Evolutionary conservation across 2,329 filamentous ascomycete species (phyloP).

Genomic region (Aureobasidium pullulans): DNA sequence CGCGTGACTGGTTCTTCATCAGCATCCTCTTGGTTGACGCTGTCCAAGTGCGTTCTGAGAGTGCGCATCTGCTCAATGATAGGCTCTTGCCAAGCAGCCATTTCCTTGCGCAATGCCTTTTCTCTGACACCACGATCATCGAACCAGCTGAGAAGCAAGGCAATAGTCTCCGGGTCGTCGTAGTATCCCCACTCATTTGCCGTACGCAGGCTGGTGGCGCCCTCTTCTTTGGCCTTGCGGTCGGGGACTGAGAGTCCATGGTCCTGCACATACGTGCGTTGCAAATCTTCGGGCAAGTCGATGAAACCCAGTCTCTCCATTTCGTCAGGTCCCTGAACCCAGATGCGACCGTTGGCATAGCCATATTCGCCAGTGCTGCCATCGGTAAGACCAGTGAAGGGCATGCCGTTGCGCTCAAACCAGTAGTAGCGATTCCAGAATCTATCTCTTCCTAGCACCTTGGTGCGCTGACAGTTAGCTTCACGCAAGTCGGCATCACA

Average conservation of each 20-base stretch:
- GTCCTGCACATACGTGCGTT: constrained; percentile 66
- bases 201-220: constrained; percentile 65
- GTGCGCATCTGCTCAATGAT: constrained; percentile 75
- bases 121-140: constrained; percentile 83
- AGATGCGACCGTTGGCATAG: constrained; percentile 91
- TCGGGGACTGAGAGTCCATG: constrained; percentile 80
- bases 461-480: constrained; percentile 84
- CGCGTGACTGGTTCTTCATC: constrained; percentile 42
- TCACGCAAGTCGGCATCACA: constrained; percentile 90
- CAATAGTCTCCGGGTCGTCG: constrained; percentile 69
- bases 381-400: constrained; percentile 76
- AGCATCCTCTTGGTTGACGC: constrained; percentile 41
- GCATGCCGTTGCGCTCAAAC: constrained; percentile 99
- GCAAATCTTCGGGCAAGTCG: constrained; percentile 62
- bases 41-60: constrained; percentile 63
- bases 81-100: constrained; percentile 65
- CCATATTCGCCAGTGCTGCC: constrained; percentile 81
- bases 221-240: constrained; percentile 80
- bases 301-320: constrained; percentile 82
- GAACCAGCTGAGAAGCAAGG: constrained; percentile 77
- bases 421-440: constrained; percentile 99
- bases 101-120: constrained; percentile 77
- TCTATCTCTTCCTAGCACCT: constrained; percentile 83
- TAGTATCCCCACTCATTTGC: constrained; percentile 88
- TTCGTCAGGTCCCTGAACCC: constrained; percentile 92